Evolutionary conservation across 2,329 filamentous ascomycete species (phyloP), one percentile per base, ranked within the genome.

Genomic region (Fusarium sp.): DNA sequence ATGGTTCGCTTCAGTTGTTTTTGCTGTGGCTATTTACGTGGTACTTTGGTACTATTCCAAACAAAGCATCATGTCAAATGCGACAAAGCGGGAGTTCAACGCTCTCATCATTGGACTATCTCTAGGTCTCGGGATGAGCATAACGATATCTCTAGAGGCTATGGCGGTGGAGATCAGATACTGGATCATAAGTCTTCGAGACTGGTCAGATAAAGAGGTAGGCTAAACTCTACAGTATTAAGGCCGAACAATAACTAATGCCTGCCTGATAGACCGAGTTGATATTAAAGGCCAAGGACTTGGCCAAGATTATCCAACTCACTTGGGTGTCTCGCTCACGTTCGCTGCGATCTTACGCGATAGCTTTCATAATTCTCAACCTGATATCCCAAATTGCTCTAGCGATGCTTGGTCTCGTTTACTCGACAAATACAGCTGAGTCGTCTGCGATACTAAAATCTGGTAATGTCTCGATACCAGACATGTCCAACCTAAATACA

Each of bases 141-240:
- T 83, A 40, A 77, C 79, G 4, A 80, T 76, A 63, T 77, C 78
- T 9, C 74, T 84, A 21, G 82, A 82, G 57, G 77, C 76, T 27
- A 80, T 83, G 76, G 78, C 81, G 5, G 70, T 76, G 15, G 80
- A 82, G 59, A 72, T 82, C 61, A 75, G 82, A n/a, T 84, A 82
- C 81, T 82, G 80, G 73, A 77, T 84, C 27, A 67, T 84, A 40
- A 78, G 76, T 57, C 71, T 74, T 11, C 71, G 76, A 7, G 74
- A 76, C 37, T 76, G 80, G 59, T 77, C 76, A 33, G 71, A 79
- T 39, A 71, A 70, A 7, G 82, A 84, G 74, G 81, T 81, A 49
- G n/a, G 74, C 4, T 11, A 14, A 39, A 10, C n/a, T 20, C 27
- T 23, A 9, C 20, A 40, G 2, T 8, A 48, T 20, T 15, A 4